Percentiles rank a stretch among this genome's conserved stretches.
These are phyloP conservation scores for thale cress (Arabidopsis thaliana) DNA, from an alignment of 345 rosid species.

Conservation along the genomic window TAIR10.1 NC_003076.8:19162001-19162500, in stretches of 20 bases:
- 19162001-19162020: background rate
- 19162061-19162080: background rate
- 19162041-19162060: background rate
- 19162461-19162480: conserved; percentile 92
- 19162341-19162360: background rate
- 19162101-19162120: conserved; percentile 2
- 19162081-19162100: background rate
- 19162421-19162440: conserved; percentile 72
- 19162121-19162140: conserved; percentile 10
- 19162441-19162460: conserved; percentile 97
- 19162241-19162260: conserved; percentile 88
- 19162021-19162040: conserved; percentile 5
- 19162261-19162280: conserved; percentile 69
- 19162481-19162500: conserved; percentile 84
- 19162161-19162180: conserved; percentile 57
- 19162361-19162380: background rate
- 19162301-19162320: background rate
- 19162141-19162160: conserved; percentile 61
- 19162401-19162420: conserved; percentile 85
- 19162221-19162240: conserved; percentile 61
- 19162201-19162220: conserved; percentile 60
- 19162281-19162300: conserved; percentile 70
- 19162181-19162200: conserved; percentile 53
- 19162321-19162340: background rate
- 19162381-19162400: conserved; percentile 69